Evolutionary conservation across 1,284 basidiomycete species (phyloP).

Genomic region (Puccinia polysora): DNA sequence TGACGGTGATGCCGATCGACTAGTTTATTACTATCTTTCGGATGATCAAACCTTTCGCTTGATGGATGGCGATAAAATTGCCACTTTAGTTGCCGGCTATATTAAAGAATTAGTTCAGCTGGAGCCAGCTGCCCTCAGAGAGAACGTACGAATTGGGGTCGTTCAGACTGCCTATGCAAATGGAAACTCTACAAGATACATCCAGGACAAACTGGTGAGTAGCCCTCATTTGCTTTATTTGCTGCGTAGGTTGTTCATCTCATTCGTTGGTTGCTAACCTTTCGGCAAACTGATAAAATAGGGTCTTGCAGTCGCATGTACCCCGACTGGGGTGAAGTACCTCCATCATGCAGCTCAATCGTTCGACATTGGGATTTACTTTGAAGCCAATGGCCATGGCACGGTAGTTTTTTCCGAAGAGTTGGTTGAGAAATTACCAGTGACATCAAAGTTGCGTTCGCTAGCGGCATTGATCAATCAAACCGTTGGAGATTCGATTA

Average conservation of each 20-base stretch:
- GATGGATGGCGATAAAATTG: constrained; percentile 98
- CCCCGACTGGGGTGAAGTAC: constrained; percentile 95
- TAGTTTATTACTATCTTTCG: constrained; percentile 91
- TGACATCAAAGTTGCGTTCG: constrained; percentile 64
- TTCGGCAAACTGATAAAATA: no score
- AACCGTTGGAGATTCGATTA: constrained; percentile 94
- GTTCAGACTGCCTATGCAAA: constrained; percentile 99
- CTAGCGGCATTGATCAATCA: constrained; percentile 89
- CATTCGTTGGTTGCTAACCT: neutral
- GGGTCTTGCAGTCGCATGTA: constrained; percentile 90
- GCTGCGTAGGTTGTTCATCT: constrained; percentile 1
- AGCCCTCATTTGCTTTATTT: neutral
- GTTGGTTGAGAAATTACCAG: constrained; percentile 56
- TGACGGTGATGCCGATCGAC: constrained; percentile 94
- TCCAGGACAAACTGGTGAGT: constrained; percentile 64
- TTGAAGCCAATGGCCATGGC: constrained; percentile 98
- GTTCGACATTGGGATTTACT: constrained; percentile 94
- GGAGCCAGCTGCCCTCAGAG: constrained; percentile 63
- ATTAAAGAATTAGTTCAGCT: constrained; percentile 85
- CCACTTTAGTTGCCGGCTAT: constrained; percentile 85
- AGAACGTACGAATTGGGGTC: constrained; percentile 62
- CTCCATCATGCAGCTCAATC: constrained; percentile 94
- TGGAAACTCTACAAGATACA: constrained; percentile 89
- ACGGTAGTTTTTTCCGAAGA: constrained; percentile 86
- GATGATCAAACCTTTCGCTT: constrained; percentile 67